Percentiles rank a stretch among this genome's conserved stretches.
Evolutionary conservation across 331 rosid genomes (phyloP).

Genomic region (Rhamnella rubrinervis): DNA sequence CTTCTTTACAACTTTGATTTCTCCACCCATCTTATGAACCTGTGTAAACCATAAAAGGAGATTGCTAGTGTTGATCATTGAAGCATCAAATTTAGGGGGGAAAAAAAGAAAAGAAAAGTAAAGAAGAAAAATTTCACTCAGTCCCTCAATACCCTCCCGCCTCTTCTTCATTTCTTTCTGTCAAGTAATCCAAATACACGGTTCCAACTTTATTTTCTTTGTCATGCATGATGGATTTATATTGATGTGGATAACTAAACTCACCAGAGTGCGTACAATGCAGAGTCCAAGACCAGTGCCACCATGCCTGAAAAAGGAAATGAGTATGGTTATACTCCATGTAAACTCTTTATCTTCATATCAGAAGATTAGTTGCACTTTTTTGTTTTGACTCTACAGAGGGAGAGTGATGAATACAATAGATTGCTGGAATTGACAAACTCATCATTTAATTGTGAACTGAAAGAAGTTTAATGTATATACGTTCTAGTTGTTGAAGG

Average conservation of each 20-base stretch:
- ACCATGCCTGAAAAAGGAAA: constrained; percentile 71
- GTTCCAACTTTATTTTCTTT: constrained; percentile 9
- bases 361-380: too few relatives aligned
- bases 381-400: too few relatives aligned
- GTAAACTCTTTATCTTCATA: background rate
- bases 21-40: constrained; percentile 99
- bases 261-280: constrained; percentile 92
- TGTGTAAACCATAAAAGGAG: constrained; percentile 27
- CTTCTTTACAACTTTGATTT: constrained; percentile 80
- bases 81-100: too few relatives aligned
- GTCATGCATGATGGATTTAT: constrained; percentile 5
- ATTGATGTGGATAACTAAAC: constrained; percentile 22
- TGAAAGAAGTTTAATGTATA: constrained; percentile 34
- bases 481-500: constrained; percentile 97
- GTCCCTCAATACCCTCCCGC: too few relatives aligned
- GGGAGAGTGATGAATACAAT: background rate
- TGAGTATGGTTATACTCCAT: background rate
- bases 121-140: too few relatives aligned
- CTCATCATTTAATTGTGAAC: background rate
- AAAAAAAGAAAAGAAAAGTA: too few relatives aligned
- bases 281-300: constrained; percentile 99
- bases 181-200: too few relatives aligned
- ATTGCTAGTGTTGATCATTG: too few relatives aligned
- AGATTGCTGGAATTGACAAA: constrained; percentile 1
- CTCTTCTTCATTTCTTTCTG: too few relatives aligned